Evolutionary conservation across 352 stramenopile genomes (phyloP), one percentile per base, ranked within the genome.

Genomic region (Pythium grandisporangium): DNA sequence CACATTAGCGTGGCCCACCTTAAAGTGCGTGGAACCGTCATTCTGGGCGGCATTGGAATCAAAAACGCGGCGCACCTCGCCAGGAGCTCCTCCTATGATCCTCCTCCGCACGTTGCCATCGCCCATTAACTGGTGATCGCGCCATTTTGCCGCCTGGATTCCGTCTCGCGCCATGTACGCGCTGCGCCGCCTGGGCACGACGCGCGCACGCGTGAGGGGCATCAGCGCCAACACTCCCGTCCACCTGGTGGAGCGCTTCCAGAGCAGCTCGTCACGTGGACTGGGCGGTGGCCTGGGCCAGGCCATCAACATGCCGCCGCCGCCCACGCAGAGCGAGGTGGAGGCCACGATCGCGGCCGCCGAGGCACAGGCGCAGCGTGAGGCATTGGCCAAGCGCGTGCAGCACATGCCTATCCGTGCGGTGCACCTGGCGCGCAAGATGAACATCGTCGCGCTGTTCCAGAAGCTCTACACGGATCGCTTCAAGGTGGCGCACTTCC

Each of bases 381-480:
- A 64, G 21, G 43, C 61, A 35, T 51, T 71, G 37, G 55, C 51
- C 16, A 82, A 78, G 54, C 55, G 48, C 39, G 57, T 88, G 35
- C 69, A 84, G 40, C 74, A 87, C 58, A 88, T 88, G 78, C 72
- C 70, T 11, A 88, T 92, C 30, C 71, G 77, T 37, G 78, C 81
- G 13, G 73, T 92, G 37, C 78, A 92, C 50, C 55, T 91, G 33
- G 78, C 78, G 20, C 75, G 77, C 27, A 88, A 90, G 60, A 89
- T 92, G 68, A 76, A 94, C 60, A 87, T 91, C 42, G 60, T 79
- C 24, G 64, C 62, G 26, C 73, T 94, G 45, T 94, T 92, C 57
- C 67, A 88, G 62, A 87, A 86, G 52, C 66, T 92, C 26, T 94
- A 89, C 58, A 88, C 75, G 27, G 75, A 93, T 48, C 59, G 74